phyloP scores from a whole-genome alignment of 2,329 filamentous ascomycete genomes.

The Fusarium keratoplasticum region DNA sequence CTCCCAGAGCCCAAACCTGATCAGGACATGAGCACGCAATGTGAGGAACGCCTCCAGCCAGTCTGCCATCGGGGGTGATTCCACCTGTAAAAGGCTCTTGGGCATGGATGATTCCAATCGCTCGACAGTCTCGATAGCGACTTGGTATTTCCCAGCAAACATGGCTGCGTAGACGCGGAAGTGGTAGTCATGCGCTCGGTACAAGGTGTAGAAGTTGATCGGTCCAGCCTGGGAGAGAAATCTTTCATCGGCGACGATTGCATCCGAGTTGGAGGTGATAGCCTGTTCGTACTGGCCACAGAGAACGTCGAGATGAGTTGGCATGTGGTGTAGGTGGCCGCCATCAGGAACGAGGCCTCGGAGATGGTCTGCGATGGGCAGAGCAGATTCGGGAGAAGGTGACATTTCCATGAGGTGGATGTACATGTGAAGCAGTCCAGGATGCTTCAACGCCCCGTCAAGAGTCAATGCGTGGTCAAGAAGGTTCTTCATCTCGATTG shows the following conservation, averaged over 20 bases:
- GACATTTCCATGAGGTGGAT: slow-evolving; percentile 87
- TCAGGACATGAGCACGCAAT: slow-evolving; percentile 75
- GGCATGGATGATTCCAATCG: slow-evolving; percentile 72
- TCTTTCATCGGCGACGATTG: slow-evolving; percentile 75
- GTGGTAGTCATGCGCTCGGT: slow-evolving; percentile 80
- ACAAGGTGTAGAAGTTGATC: slow-evolving; percentile 81
- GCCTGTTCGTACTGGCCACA: slow-evolving; percentile 77
- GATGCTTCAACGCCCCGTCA: slow-evolving; percentile 65
- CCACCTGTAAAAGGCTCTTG: slow-evolving; percentile 70
- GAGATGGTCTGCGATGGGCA: slow-evolving; percentile 70
- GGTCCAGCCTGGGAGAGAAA: slow-evolving; percentile 70
- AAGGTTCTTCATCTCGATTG: slow-evolving; percentile 46
- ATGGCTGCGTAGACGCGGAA: slow-evolving; percentile 82
- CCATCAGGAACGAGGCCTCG: slow-evolving; percentile 75
- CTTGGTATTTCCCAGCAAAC: slow-evolving; percentile 74
- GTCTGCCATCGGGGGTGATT: slow-evolving; percentile 81
- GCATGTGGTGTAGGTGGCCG: slow-evolving; percentile 82
- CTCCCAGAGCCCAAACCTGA: slow-evolving; percentile 80
- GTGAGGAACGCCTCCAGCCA: slow-evolving; percentile 80
- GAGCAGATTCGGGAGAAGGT: slow-evolving; percentile 69
- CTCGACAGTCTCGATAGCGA: slow-evolving; percentile 70
- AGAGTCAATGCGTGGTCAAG: slow-evolving; percentile 60
- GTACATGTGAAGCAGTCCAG: slow-evolving; percentile 79
- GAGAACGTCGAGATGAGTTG: slow-evolving; percentile 76
- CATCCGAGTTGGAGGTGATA: slow-evolving; percentile 74